These are phyloP conservation scores for Fusarium albidum DNA, from an alignment of 2,329 filamentous ascomycete species.

Conservation along the genomic window DNA sequence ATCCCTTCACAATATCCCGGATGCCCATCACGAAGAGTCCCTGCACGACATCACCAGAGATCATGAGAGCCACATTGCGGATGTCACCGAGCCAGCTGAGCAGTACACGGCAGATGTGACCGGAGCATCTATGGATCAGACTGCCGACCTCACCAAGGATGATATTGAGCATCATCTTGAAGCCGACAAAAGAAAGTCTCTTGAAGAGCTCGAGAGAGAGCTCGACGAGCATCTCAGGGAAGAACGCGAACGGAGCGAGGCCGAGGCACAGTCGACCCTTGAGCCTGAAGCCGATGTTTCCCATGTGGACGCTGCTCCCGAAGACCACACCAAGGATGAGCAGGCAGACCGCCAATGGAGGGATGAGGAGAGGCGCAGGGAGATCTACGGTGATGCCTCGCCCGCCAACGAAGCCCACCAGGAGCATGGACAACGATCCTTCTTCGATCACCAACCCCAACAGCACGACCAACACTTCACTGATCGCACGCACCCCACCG, in stretches of 20 bases:
- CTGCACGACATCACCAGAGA: constrained; percentile 2
- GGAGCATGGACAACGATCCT: constrained; percentile 12
- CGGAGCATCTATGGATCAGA: constrained; percentile 9
- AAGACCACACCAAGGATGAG: constrained; percentile 4
- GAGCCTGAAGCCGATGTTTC: constrained; percentile 26
- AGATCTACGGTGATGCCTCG: constrained; percentile 54
- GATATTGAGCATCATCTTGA: constrained; percentile 5
- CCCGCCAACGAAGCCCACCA: constrained; percentile 11
- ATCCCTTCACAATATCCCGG: constrained; percentile 4
- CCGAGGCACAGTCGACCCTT: constrained; percentile 9
- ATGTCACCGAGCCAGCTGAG: constrained; percentile 3
- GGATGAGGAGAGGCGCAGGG: constrained; percentile 61
- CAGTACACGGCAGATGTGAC: constrained; percentile 10
- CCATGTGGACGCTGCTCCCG: constrained; percentile 22
- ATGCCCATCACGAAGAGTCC: constrained; percentile 4
- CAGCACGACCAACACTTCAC: constrained; percentile 21
- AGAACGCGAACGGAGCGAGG: constrained; percentile 29
- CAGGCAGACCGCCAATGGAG: constrained; percentile 48
- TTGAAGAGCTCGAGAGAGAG: constrained; percentile 34
- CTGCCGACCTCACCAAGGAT: neutral
- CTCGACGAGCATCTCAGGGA: constrained; percentile 31
- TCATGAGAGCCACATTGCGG: constrained; percentile 5
- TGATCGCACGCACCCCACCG: constrained; percentile 45
- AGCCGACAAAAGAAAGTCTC: constrained; percentile 18
- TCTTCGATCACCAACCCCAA: constrained; percentile 10